Conservation (phyloP, 257 asterid genomes). For the Rubia yunnanensis region DNA sequence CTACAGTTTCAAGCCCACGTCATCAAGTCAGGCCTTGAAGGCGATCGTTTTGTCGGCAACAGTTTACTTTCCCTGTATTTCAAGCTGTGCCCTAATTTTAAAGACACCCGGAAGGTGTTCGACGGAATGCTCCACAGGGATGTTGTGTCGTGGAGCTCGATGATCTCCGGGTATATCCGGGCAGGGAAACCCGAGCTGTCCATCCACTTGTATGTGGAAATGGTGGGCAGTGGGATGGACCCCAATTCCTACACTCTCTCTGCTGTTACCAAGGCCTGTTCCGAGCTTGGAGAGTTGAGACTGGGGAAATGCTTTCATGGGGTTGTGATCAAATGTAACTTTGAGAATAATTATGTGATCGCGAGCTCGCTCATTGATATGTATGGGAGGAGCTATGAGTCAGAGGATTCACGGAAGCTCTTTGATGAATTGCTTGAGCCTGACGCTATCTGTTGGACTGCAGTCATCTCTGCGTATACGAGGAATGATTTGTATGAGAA, state of each 20-base stretch:
- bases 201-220: constrained; percentile 32
- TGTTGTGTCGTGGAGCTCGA: constrained; percentile 80
- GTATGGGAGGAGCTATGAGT: constrained; percentile 54
- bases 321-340: constrained; percentile 41
- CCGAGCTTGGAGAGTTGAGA: constrained; percentile 34
- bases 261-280: constrained; percentile 62
- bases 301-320: constrained; percentile 56
- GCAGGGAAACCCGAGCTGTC: constrained; percentile 35
- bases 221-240: constrained; percentile 45
- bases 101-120: constrained; percentile 39
- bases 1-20: constrained; percentile 66
- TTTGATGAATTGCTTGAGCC: constrained; percentile 76
- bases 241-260: constrained; percentile 60
- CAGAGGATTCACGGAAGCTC: constrained; percentile 30
- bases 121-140: constrained; percentile 54
- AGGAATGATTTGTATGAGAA: constrained; percentile 56
- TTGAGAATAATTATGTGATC: constrained; percentile 43
- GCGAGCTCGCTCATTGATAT: constrained; percentile 67
- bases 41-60: constrained; percentile 74
- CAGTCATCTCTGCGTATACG: constrained; percentile 62
- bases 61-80: constrained; percentile 62
- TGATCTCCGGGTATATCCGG: constrained; percentile 68
- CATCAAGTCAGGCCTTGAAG: constrained; percentile 51
- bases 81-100: constrained; percentile 33
- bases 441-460: constrained; percentile 73